phyloP scores from a whole-genome alignment of 129 eudicot species.

The Flaveria linearis region DNA sequence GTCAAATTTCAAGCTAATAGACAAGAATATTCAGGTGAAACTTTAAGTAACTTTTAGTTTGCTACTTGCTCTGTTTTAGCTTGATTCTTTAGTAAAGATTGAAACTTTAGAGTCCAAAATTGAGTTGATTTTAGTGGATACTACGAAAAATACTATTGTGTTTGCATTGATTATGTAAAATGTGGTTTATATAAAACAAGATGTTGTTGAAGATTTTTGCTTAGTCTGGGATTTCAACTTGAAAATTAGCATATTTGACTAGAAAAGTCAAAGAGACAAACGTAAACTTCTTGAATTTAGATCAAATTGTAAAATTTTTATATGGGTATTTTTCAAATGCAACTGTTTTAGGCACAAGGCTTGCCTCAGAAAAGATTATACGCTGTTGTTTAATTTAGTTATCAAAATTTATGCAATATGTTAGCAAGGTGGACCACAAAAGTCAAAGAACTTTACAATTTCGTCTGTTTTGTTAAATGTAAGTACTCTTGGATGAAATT shows the following conservation, averaged over 20 bases:
- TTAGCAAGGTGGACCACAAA: conserved; percentile 24
- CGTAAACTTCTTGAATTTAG: conserved; percentile 14
- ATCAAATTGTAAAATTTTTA: not conserved
- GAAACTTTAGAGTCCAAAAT: not conserved
- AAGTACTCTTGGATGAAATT: conserved; percentile 2
- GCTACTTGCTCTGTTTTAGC: conserved; percentile 13
- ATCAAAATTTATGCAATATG: not conserved
- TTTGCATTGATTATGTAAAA: not conserved
- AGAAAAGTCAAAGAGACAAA: conserved; percentile 20
- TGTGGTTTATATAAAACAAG: not conserved
- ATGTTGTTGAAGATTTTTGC: not conserved
- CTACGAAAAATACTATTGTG: not conserved
- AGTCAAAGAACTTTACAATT: conserved; percentile 26
- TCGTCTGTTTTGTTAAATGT: not conserved
- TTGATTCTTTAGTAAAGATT: not conserved
- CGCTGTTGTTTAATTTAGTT: not conserved
- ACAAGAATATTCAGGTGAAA: conserved; percentile 42
- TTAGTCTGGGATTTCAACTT: conserved; percentile 1
- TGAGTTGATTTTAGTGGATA: conserved; percentile 4
- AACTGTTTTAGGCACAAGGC: not conserved
- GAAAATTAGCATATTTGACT: conserved; percentile 19
- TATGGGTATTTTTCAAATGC: not conserved
- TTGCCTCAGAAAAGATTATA: not conserved
- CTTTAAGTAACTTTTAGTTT: not conserved
- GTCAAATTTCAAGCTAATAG: conserved; percentile 35